Evolutionary conservation across 176 grass and related monocot genomes (phyloP).

Genomic region (Eleusine coracana): DNA sequence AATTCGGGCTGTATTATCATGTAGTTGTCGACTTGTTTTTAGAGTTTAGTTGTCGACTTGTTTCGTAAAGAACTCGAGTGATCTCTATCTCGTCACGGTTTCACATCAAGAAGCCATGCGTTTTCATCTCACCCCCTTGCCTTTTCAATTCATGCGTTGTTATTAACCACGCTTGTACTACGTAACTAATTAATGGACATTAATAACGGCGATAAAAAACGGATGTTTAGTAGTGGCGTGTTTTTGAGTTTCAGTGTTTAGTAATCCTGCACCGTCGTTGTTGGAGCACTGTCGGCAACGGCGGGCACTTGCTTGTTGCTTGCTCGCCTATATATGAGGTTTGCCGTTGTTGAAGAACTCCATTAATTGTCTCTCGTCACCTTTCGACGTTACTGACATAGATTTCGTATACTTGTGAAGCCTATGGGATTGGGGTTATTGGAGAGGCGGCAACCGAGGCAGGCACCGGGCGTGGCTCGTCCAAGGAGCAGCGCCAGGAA

Average conservation of each 20-base stretch:
- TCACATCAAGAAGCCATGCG: background rate
- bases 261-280: background rate
- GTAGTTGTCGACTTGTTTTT: background rate
- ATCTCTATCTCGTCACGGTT: background rate
- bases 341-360: background rate
- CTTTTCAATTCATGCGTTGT: too few relatives aligned
- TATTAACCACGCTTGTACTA: background rate
- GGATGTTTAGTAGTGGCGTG: background rate
- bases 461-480: background rate
- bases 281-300: background rate
- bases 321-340: background rate
- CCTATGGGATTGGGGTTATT: slow-evolving; percentile 9
- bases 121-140: background rate
- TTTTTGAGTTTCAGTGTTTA: background rate
- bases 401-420: background rate
- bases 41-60: background rate
- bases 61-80: background rate
- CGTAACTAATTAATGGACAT: background rate
- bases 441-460: background rate
- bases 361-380: background rate
- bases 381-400: background rate
- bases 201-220: background rate
- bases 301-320: background rate
- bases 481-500: background rate
- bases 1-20: background rate